A percentile compares a stretch with the other conserved stretches of the same genome.
phyloP scores from a whole-genome alignment of 148 eudicot genomes.

The Chenopodium berlandieri region DNA sequence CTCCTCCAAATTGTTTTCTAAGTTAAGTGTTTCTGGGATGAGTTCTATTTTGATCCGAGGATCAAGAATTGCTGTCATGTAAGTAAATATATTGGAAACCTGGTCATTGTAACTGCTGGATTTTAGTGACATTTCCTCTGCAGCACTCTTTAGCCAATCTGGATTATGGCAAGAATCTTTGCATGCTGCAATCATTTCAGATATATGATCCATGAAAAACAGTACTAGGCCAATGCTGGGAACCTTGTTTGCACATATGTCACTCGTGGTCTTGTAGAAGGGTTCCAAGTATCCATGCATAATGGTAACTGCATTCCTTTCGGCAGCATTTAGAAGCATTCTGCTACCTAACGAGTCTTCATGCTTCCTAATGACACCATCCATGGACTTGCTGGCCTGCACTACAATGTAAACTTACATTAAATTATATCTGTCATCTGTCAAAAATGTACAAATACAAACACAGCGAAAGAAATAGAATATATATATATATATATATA shows the following conservation, averaged over 20 bases:
- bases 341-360: constrained; percentile 56
- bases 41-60: constrained; percentile 82
- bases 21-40: constrained; percentile 69
- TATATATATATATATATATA: too few relatives aligned
- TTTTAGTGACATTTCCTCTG: constrained; percentile 62
- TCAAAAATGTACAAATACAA: background rate
- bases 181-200: constrained; percentile 58
- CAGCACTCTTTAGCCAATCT: constrained; percentile 68
- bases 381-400: constrained; percentile 83
- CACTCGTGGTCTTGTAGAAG: constrained; percentile 71
- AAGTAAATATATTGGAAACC: constrained; percentile 60
- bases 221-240: constrained; percentile 70
- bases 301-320: constrained; percentile 57
- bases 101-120: constrained; percentile 53
- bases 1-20: constrained; percentile 54
- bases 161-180: constrained; percentile 71
- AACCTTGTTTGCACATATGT: constrained; percentile 58
- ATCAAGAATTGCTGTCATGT: constrained; percentile 84
- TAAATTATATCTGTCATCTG: background rate
- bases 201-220: constrained; percentile 91
- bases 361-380: constrained; percentile 53
- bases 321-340: constrained; percentile 55
- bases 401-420: constrained; percentile 11
- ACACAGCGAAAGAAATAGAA: background rate
- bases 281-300: constrained; percentile 69